Percentiles rank a stretch among this genome's conserved stretches.
These are phyloP conservation scores for Claviceps spartinae DNA, from an alignment of 2,329 filamentous ascomycete genomes.

Conservation along the genomic window DNA sequence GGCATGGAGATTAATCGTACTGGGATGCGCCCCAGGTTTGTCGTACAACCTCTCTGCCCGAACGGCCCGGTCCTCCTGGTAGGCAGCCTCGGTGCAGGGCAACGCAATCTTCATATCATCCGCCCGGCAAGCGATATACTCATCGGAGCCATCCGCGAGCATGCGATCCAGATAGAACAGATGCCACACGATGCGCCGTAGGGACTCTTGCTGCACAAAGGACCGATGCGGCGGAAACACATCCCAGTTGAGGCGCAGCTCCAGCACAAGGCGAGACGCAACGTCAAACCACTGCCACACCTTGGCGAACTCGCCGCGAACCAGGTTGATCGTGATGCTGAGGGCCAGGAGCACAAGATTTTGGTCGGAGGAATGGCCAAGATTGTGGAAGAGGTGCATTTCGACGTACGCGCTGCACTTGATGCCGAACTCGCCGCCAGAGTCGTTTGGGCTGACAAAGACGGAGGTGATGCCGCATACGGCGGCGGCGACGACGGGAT, in stretches of 20 bases:
- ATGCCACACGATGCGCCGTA: conserved; percentile 25
- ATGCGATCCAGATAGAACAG: conserved; percentile 25
- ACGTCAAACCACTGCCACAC: conserved; percentile 27
- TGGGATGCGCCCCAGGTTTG: conserved; percentile 12
- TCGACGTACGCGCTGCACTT: conserved; percentile 26
- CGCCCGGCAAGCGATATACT: conserved; percentile 23
- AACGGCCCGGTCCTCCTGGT: conserved; percentile 18
- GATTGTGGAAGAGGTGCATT: conserved; percentile 25
- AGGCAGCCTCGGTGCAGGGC: conserved; percentile 21
- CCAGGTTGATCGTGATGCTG: conserved; percentile 22
- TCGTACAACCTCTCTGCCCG: conserved; percentile 19
- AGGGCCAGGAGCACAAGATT: conserved; percentile 22
- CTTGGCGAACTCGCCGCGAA: conserved; percentile 23
- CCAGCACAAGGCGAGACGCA: conserved; percentile 23
- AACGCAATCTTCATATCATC: conserved; percentile 25
- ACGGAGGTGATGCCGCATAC: conserved; percentile 25
- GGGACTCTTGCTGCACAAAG: conserved; percentile 22
- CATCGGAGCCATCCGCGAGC: conserved; percentile 26
- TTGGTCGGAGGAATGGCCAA: conserved; percentile 23
- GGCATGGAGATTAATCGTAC: conserved; percentile 19
- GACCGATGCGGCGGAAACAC: conserved; percentile 15
- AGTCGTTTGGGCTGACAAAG: conserved; percentile 20
- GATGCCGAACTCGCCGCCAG: conserved; percentile 21
- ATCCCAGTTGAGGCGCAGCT: conserved; percentile 27
- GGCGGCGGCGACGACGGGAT: conserved; percentile 22